phyloP scores from a whole-genome alignment of 1,284 basidiomycete species.

The Leccinum insigne region DNA sequence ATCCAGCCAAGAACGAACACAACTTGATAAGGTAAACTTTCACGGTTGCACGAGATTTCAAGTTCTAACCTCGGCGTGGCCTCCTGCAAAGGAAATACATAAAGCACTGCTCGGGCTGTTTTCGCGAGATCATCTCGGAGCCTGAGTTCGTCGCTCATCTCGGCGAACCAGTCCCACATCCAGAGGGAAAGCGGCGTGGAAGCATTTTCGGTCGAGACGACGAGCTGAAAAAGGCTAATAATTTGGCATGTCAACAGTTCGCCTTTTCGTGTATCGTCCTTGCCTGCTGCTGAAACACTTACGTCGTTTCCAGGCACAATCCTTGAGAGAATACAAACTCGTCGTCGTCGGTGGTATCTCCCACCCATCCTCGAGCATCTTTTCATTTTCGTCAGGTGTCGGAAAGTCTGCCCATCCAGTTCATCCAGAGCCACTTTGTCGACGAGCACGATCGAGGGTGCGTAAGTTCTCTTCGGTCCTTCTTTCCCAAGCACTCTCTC shows the following conservation, averaged over 20 bases:
- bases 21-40: slow-evolving; percentile 60
- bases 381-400: slow-evolving; percentile 61
- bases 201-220: slow-evolving; percentile 84
- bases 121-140: slow-evolving; percentile 65
- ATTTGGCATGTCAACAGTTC: slow-evolving; percentile 33
- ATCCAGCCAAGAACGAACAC: slow-evolving; percentile 79
- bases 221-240: slow-evolving; percentile 72
- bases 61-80: not conserved
- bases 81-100: slow-evolving; percentile 56
- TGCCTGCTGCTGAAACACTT: not conserved
- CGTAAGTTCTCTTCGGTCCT: slow-evolving; percentile 16
- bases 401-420: slow-evolving; percentile 97
- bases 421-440: slow-evolving; percentile 91
- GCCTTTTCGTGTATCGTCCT: not conserved
- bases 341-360: slow-evolving; percentile 85
- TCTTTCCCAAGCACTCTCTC: slow-evolving; percentile 1
- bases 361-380: not conserved
- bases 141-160: slow-evolving; percentile 65
- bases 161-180: slow-evolving; percentile 63
- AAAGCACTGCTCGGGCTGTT: slow-evolving; percentile 55
- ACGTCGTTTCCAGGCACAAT: slow-evolving; percentile 67
- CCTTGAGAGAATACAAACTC: slow-evolving; percentile 91
- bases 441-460: slow-evolving; percentile 98
- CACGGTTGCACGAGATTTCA: not conserved
- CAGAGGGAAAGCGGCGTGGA: slow-evolving; percentile 55